Evolutionary conservation across 2,329 filamentous ascomycete genomes (phyloP).

Genomic region (Penicillium oxalicum): DNA sequence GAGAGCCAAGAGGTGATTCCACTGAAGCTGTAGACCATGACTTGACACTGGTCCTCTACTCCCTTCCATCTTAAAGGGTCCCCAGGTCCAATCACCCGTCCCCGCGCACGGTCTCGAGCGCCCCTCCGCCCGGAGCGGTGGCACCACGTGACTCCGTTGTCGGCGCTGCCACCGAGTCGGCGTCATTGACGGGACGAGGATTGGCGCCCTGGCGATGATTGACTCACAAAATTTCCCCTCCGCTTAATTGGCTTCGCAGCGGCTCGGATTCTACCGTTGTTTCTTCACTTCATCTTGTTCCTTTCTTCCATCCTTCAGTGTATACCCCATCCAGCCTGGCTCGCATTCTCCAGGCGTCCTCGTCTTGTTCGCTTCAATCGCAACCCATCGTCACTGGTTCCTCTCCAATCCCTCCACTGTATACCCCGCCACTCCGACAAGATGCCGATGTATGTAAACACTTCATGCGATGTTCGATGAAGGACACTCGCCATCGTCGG

Average conservation of each 20-base stretch:
- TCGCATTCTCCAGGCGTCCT: conserved; percentile 3
- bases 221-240: conserved; percentile 18
- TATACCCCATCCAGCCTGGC: conserved; percentile 1
- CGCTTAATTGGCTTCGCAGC: conserved; percentile 16
- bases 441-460: conserved; percentile 35
- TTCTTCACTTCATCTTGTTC: neutral
- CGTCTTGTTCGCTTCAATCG: conserved; percentile 8
- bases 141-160: conserved; percentile 24
- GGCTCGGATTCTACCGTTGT: conserved; percentile 1
- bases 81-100: too few relatives aligned
- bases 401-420: conserved; percentile 10
- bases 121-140: neutral
- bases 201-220: conserved; percentile 8
- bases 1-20: too few relatives aligned
- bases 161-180: conserved; percentile 21
- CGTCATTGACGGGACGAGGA: conserved; percentile 14
- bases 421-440: conserved; percentile 22
- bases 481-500: too few relatives aligned
- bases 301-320: neutral
- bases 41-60: too few relatives aligned
- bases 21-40: too few relatives aligned
- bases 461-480: too few relatives aligned
- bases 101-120: neutral
- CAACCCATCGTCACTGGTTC: conserved; percentile 12
- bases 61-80: too few relatives aligned